phyloP scores from a whole-genome alignment of 139 green algal genomes.

The Prasinococcaceae sp. region DNA sequence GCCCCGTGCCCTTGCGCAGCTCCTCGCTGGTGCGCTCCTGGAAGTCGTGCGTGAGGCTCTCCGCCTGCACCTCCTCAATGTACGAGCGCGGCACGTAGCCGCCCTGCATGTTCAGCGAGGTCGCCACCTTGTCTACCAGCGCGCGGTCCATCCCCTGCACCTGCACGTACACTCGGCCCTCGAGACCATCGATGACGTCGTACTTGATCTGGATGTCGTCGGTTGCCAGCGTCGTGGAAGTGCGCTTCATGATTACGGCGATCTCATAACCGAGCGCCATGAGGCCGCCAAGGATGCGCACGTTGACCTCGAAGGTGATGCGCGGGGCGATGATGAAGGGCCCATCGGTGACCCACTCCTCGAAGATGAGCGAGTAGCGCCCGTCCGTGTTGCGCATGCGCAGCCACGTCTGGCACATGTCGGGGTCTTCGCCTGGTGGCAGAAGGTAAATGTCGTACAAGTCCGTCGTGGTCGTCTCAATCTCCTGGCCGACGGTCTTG shows the following conservation, averaged over 20 bases:
- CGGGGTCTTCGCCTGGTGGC: conserved; percentile 74
- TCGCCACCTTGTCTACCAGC: conserved; percentile 40
- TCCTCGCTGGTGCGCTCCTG: too few species aligned
- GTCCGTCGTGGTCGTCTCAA: too few species aligned
- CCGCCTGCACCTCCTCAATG: conserved; percentile 73
- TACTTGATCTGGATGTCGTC: conserved; percentile 14
- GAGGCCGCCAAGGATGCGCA: conserved; percentile 82
- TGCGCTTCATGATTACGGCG: conserved; percentile 77
- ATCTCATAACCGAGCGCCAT: conserved; percentile 96
- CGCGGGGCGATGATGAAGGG: conserved; percentile 87
- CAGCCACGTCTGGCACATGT: conserved; percentile 88
- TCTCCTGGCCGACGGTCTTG: conserved; percentile 26
- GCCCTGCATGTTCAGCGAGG: conserved; percentile 57
- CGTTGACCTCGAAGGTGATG: conserved; percentile 87
- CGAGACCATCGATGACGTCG: conserved; percentile 29
- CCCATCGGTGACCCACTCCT: conserved; percentile 86
- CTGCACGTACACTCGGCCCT: conserved; percentile 18
- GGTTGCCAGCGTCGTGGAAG: conserved; percentile 8
- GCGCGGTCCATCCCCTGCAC: conserved; percentile 58
- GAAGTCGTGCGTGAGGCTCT: conserved; percentile 29
- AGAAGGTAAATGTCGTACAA: conserved; percentile 93
- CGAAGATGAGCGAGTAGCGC: conserved; percentile 93
- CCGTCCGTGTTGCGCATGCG: conserved; percentile 92
- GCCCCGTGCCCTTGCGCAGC: too few species aligned
- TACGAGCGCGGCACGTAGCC: conserved; percentile 75